A percentile compares a stretch with the other conserved stretches of the same genome.
phyloP scores from a whole-genome alignment of 2,329 filamentous ascomycete genomes.

The Scytalidium lignicola region DNA sequence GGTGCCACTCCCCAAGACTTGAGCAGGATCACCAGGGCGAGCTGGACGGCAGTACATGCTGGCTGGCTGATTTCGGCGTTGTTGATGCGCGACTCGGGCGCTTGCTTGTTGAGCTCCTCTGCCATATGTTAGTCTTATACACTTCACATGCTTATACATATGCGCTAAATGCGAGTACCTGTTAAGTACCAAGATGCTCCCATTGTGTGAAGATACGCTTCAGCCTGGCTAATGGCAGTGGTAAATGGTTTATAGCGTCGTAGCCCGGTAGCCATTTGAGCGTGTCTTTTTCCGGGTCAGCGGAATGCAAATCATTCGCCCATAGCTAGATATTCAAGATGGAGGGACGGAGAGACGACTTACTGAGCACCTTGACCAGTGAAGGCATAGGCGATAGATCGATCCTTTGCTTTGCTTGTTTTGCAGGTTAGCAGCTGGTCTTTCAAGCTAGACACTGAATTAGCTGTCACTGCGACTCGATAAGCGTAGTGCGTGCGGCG shows the following conservation, averaged over 20 bases:
- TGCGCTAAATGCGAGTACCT: no score
- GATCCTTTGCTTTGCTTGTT: no score
- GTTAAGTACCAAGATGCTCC: no score
- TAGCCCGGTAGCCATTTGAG: background rate
- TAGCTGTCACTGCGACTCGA: slow-evolving; percentile 10
- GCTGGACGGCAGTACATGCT: slow-evolving; percentile 29
- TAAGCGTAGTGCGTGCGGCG: slow-evolving; percentile 21
- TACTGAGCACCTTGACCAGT: slow-evolving; percentile 16
- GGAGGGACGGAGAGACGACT: background rate
- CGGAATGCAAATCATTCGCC: no score
- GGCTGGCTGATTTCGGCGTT: slow-evolving; percentile 16
- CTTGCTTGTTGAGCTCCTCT: no score
- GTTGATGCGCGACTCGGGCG: no score
- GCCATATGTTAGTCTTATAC: no score
- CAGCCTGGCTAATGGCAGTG: background rate
- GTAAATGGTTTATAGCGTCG: background rate
- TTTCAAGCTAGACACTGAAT: background rate
- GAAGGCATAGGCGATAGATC: background rate
- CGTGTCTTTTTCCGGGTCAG: background rate
- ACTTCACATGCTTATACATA: no score
- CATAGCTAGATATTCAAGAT: background rate
- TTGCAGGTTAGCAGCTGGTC: no score
- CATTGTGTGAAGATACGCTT: no score
- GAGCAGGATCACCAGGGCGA: slow-evolving; percentile 27
- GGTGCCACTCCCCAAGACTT: slow-evolving; percentile 15